These are phyloP conservation scores for Sugiyamaella grinbergsii DNA, from an alignment of 1,139 yeast genomes.

Conservation along the genomic window DNA sequence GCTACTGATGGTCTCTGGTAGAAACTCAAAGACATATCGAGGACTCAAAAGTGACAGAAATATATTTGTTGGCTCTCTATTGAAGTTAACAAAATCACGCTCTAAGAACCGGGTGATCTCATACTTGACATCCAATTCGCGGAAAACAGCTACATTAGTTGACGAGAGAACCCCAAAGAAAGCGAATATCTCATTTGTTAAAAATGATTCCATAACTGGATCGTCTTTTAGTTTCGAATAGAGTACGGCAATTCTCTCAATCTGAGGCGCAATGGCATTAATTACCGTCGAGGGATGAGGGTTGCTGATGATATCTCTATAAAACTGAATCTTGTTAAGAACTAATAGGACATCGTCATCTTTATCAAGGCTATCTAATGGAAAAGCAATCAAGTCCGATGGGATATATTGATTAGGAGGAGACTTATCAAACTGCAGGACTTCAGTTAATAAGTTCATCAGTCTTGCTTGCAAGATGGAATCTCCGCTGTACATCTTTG, in stretches of 20 bases:
- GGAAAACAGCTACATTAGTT: constrained; percentile 27
- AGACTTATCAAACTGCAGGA: constrained; percentile 25
- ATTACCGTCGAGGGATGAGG: constrained; percentile 25
- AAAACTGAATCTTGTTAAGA: constrained; percentile 31
- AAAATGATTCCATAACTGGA: constrained; percentile 26
- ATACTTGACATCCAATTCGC: constrained; percentile 28
- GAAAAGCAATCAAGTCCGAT: constrained; percentile 24
- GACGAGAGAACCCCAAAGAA: constrained; percentile 34
- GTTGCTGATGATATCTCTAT: constrained; percentile 29
- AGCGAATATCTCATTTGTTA: constrained; percentile 29
- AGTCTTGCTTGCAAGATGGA: constrained; percentile 29
- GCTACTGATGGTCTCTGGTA: constrained; percentile 21
- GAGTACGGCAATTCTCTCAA: constrained; percentile 28
- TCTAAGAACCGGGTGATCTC: constrained; percentile 20
- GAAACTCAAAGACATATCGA: constrained; percentile 25
- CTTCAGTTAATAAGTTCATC: constrained; percentile 29
- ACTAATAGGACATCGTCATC: constrained; percentile 28
- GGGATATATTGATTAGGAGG: constrained; percentile 23
- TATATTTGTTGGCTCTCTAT: constrained; percentile 19
- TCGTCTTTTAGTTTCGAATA: constrained; percentile 23
- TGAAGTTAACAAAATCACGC: constrained; percentile 14
- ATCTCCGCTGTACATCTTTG: constrained; percentile 22
- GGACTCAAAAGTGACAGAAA: constrained; percentile 30
- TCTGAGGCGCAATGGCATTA: constrained; percentile 22
- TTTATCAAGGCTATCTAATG: constrained; percentile 21